phyloP scores from a whole-genome alignment of 164 flowering plant genomes.

The Dillenia turbinata region DNA sequence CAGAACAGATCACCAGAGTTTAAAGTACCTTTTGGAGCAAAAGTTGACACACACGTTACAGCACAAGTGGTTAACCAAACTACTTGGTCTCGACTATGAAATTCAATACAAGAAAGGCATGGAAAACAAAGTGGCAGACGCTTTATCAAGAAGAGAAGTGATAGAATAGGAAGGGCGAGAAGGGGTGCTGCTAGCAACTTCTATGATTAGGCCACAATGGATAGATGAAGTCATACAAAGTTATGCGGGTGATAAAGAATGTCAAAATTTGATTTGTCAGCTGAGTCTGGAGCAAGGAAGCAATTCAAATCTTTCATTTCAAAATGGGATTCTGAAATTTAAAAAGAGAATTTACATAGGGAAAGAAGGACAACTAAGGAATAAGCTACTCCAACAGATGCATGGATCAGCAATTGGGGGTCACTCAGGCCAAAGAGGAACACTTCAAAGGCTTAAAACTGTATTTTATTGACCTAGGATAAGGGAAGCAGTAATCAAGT shows the following conservation, averaged over 20 bases:
- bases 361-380: background rate
- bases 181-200: too few relatives aligned
- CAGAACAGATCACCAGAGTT: background rate
- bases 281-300: background rate
- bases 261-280: background rate
- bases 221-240: background rate
- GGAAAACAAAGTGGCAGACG: constrained; percentile 4
- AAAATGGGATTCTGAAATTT: background rate
- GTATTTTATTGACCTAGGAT: background rate
- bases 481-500: background rate
- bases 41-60: background rate
- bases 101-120: constrained; percentile 4
- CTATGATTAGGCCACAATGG: background rate
- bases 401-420: background rate
- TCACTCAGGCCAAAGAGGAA: background rate
- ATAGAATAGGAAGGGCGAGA: too few relatives aligned
- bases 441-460: background rate
- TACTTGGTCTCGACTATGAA: constrained; percentile 1
- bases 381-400: background rate
- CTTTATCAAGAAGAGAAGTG: too few relatives aligned
- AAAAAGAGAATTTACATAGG: too few relatives aligned
- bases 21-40: background rate
- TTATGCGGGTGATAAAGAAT: background rate
- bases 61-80: constrained; percentile 6
- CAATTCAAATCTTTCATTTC: background rate